phyloP scores from a whole-genome alignment of 371 early-diverging fungal genomes.

The Mucor lusitanicus region DNA sequence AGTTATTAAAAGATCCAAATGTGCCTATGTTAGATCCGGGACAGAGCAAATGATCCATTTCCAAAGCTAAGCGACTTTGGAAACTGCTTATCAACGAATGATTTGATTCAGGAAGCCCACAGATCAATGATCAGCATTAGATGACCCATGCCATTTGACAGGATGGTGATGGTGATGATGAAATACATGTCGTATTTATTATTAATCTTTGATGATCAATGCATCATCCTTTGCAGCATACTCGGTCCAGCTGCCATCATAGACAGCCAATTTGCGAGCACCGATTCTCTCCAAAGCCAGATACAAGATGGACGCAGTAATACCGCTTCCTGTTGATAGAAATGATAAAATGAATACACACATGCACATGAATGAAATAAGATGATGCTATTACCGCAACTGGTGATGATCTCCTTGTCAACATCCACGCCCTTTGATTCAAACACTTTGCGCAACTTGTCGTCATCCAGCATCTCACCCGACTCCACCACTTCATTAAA shows the following conservation, averaged over 20 bases:
- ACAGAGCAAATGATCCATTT: too few species aligned
- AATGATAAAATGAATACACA: background rate
- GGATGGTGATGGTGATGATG: background rate
- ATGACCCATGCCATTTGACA: background rate
- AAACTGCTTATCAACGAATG: too few species aligned
- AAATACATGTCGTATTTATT: background rate
- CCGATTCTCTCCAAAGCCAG: slow-evolving; percentile 70
- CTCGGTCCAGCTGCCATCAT: slow-evolving; percentile 88
- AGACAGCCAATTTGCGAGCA: slow-evolving; percentile 65
- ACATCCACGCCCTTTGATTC: slow-evolving; percentile 60
- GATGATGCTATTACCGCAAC: slow-evolving; percentile 55
- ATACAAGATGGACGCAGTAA: slow-evolving; percentile 78
- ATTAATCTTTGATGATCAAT: slow-evolving; percentile 49
- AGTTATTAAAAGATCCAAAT: too few species aligned
- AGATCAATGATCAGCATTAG: background rate
- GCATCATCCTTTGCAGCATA: slow-evolving; percentile 68
- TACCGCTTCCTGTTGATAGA: slow-evolving; percentile 61
- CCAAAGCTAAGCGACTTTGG: background rate
- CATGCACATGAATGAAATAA: background rate
- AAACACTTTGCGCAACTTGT: slow-evolving; percentile 45
- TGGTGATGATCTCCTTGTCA: slow-evolving; percentile 56
- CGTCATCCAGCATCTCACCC: slow-evolving; percentile 43
- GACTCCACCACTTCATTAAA: slow-evolving; percentile 59
- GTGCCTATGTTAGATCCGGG: too few species aligned
- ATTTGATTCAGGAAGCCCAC: background rate